Evolutionary conservation across 306 rosid genomes (phyloP), one percentile per base, ranked within the genome.

Genomic region (Oxytropis ochrocephala): DNA sequence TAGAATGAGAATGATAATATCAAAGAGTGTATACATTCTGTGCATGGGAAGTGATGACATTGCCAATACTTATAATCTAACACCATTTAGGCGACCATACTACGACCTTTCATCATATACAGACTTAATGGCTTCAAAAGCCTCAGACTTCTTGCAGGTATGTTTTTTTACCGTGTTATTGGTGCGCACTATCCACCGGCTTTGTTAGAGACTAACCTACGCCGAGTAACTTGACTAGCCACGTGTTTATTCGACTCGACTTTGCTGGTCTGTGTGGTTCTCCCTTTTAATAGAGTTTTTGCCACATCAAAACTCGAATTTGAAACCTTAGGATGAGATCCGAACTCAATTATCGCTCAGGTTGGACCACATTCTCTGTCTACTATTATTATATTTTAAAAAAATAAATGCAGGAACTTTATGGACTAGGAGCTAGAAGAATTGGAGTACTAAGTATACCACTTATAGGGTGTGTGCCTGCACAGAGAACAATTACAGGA

Each of bases 381-480:
- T 53, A 21, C 4, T 52, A 7, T 52, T 52, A 52, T 24, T 24
- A 24, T 18, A 55, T 29, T 12, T 12, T 30, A 51, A 43, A 12
- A 32, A 57, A 59, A 44, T 42, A 14, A 46, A 67, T 41, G 69
- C 84, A 87, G 88, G 88, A 81, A 35, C 84, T 89, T 12, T 84
- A 87, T 77, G 85, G 50, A 38, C 24, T 73, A 11, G 95, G 97
- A 77, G 97, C 79, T 38, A 79, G 96, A 80, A 81, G 82, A 29
- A 87, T 89, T 53, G 90, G 91, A 43, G 81, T 87, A 11, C 2
- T 87, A 6, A 69, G 85, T 36, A 4, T 87, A 48, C 83, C 86
- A n/a, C 43, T 73, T 27, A 64, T 87, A 16, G 95, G 97, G 75
- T 89, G 95, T 17, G 74, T 87, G 24, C 97, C 97, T 24, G 69